These are phyloP conservation scores for Hypoxylon lienhwacheense DNA, from an alignment of 495 filamentous ascomycete species.

Conservation along the genomic window DNA sequence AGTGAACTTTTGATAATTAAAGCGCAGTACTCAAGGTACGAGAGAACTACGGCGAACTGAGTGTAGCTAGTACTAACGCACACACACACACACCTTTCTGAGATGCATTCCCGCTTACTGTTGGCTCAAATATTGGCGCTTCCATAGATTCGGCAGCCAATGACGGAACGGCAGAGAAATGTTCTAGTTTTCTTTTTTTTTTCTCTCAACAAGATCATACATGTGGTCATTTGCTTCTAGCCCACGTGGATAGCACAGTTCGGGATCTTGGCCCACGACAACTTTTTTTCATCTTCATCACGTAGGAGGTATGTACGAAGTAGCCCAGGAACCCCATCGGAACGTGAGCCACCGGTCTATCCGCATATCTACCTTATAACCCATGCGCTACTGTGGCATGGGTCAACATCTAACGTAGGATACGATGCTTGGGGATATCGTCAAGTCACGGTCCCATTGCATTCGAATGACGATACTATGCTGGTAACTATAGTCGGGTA, in stretches of 20 bases:
- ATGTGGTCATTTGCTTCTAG: conserved; percentile 19
- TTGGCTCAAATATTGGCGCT: neutral
- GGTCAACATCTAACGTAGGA: neutral
- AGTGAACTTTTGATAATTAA: too few species aligned
- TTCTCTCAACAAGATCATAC: too few species aligned
- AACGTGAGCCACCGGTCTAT: neutral
- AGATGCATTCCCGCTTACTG: too few species aligned
- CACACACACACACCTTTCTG: too few species aligned
- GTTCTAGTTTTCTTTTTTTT: too few species aligned
- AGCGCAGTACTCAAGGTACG: too few species aligned
- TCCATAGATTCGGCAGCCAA: conserved; percentile 17
- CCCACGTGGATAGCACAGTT: conserved; percentile 29
- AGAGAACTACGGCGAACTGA: too few species aligned
- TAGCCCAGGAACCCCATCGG: neutral
- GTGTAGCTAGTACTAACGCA: neutral
- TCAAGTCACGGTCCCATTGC: neutral
- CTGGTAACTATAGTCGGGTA: neutral
- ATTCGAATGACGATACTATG: too few species aligned
- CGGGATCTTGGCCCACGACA: conserved; percentile 17
- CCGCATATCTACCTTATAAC: neutral
- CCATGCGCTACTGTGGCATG: neutral
- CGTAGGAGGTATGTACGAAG: too few species aligned
- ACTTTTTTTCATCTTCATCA: neutral
- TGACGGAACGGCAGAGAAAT: conserved; percentile 7
- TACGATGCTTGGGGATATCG: neutral